phyloP scores from a whole-genome alignment of 192 early-diverging fungal genomes.

The Podila epicladia region DNA sequence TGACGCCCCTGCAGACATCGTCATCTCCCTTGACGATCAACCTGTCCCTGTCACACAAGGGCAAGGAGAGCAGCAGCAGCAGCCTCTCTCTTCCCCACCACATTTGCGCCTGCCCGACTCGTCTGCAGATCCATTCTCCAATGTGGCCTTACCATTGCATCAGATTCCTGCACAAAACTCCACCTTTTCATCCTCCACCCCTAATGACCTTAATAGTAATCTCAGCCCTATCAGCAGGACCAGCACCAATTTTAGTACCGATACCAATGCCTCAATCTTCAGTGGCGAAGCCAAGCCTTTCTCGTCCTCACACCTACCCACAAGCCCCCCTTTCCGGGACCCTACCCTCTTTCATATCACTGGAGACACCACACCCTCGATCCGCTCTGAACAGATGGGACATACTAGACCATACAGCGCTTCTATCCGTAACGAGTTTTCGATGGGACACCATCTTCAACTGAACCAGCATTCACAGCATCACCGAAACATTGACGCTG shows the following conservation, averaged over 20 bases:
- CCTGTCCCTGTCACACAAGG: not conserved
- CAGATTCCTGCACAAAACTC: slow-evolving; percentile 4
- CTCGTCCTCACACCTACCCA: not conserved
- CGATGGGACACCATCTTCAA: slow-evolving; percentile 7
- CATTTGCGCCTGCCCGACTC: not conserved
- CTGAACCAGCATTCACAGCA: slow-evolving; percentile 1
- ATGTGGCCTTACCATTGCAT: no score
- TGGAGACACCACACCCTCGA: slow-evolving; percentile 23
- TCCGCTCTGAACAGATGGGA: slow-evolving; percentile 3
- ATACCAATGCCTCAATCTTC: not conserved
- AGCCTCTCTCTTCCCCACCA: slow-evolving; percentile 1
- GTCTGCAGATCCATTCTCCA: not conserved
- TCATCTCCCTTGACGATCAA: slow-evolving; percentile 28
- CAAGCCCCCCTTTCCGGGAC: not conserved
- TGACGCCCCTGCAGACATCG: slow-evolving; percentile 5
- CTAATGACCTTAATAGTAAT: not conserved
- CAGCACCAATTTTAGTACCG: not conserved
- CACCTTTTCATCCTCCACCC: no score
- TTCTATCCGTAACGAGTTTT: slow-evolving; percentile 11
- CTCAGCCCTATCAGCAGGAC: not conserved
- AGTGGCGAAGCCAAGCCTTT: not conserved
- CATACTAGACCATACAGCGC: slow-evolving; percentile 13
- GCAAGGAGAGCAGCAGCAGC: not conserved
- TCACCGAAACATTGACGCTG: slow-evolving; percentile 6
- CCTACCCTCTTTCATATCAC: slow-evolving; percentile 1